Base-by-base conservation (phyloP, 1,284 basidiomycete species). In the Vanrija sp. region DNA sequence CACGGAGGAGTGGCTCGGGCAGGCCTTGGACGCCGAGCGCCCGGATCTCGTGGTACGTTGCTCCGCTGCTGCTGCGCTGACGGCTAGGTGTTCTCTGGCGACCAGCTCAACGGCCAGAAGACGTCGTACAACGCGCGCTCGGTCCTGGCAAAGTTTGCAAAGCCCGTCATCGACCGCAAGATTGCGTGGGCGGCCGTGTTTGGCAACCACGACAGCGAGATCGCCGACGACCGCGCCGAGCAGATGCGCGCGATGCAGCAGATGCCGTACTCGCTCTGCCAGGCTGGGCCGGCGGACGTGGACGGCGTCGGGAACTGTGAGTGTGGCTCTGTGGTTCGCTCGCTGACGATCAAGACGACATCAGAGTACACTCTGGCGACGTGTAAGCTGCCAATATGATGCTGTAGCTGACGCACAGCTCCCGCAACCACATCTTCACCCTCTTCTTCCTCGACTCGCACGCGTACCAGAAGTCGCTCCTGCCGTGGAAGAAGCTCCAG, bases 391-490 rank as follows among this genome's bases (percentile, higher is more conserved):
- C n/a, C n/a, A n/a, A n/a, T n/a, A n/a, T n/a, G n/a, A n/a, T n/a
- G n/a, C n/a, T n/a, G n/a, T n/a, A n/a, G n/a, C n/a, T n/a, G n/a
- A n/a, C n/a, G n/a, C n/a, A n/a, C 86, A 85, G 72, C 25, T 90
- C 89, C n/a, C 85, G 82, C 69, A 90, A 85, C 1, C 89, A 93
- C 60, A 78, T 96, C 9, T 80, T 95, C 54, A 93, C 89, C 0
- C 73, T 98, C 4, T 98, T 97, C 76, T 91, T 97, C 79, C 77
- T 98, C 57, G 94, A 98, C 73, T 93, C 92, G 1, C 89, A 90
- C 18, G 78, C 84, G 0, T 90, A 90, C 69, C 20, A 82, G 77
- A 54, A 83, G 82, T 3, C 74, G 78, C 75, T 81, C 81, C 59
- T 71, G 2, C 69, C 70, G 1, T 75, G 71, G 71, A 24, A 48